These are phyloP conservation scores for Cutaneotrichosporon mucoides DNA, from an alignment of 1,284 basidiomycete species.

Conservation along the genomic window DNA sequence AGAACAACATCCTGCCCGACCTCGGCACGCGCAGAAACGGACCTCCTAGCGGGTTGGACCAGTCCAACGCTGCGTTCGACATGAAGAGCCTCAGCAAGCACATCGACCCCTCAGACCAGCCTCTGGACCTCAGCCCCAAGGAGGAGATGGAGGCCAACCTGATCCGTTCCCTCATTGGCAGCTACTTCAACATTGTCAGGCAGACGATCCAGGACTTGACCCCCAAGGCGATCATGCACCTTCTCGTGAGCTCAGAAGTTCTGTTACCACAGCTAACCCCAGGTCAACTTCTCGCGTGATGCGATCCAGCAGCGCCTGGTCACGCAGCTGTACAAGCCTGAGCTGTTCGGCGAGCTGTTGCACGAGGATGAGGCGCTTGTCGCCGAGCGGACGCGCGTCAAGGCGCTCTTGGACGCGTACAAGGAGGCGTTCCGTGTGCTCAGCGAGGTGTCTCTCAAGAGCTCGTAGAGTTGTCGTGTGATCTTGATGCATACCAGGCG, in stretches of 20 bases:
- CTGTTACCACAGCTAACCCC: conserved; percentile 21
- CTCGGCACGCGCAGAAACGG: conserved; percentile 35
- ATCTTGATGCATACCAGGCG: conserved; percentile 1
- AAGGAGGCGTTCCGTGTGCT: conserved; percentile 83
- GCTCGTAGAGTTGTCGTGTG: conserved; percentile 19
- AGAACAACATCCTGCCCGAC: conserved; percentile 44
- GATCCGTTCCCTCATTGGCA: conserved; percentile 88
- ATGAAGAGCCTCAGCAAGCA: conserved; percentile 99
- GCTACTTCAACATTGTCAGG: conserved; percentile 93
- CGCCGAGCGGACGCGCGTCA: conserved; percentile 86
- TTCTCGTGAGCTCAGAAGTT: conserved; percentile 29
- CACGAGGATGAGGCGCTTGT: conserved; percentile 95
- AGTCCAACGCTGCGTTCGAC: conserved; percentile 82
- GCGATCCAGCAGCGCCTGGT: conserved; percentile 95
- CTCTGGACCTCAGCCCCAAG: conserved; percentile 60
- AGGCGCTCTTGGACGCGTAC: conserved; percentile 92
- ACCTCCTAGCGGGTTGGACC: conserved; percentile 60
- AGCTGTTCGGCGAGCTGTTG: conserved; percentile 83
- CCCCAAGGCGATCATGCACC: conserved; percentile 93
- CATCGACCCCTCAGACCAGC: conserved; percentile 69
- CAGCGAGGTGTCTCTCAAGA: conserved; percentile 48
- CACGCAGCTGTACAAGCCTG: conserved; percentile 86
- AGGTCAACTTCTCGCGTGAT: conserved; percentile 95
- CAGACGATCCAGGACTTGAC: conserved; percentile 96
- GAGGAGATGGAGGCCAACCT: conserved; percentile 96